These are phyloP conservation scores for Epichloe festucae DNA, from an alignment of 2,329 filamentous ascomycete genomes.

Conservation along the genomic window DNA sequence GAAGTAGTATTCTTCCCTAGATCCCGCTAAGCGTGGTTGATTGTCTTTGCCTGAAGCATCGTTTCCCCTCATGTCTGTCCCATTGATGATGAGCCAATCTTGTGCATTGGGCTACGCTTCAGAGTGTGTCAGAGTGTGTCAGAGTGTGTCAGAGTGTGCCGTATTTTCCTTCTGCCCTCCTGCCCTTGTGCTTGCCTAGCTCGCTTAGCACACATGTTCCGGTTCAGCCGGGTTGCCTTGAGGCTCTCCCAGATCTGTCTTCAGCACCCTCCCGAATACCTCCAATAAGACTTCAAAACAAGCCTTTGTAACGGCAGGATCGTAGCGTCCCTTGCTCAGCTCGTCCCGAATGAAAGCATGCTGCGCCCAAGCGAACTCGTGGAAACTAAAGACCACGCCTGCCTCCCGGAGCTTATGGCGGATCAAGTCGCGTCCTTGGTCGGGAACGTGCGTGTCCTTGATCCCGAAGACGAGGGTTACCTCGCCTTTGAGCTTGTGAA, in stretches of 20 bases:
- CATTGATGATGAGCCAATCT: neutral
- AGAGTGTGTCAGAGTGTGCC: too few relatives aligned
- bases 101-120: too few relatives aligned
- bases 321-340: constrained; percentile 84
- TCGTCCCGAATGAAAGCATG: constrained; percentile 93
- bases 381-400: constrained; percentile 64
- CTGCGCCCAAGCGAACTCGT: constrained; percentile 87
- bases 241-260: constrained; percentile 61
- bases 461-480: constrained; percentile 85
- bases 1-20: neutral
- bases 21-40: neutral
- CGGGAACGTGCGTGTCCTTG: constrained; percentile 79
- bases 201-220: constrained; percentile 55
- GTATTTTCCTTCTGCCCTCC: too few relatives aligned
- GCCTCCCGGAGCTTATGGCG: constrained; percentile 67
- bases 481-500: constrained; percentile 65
- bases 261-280: constrained; percentile 66
- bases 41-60: too few relatives aligned
- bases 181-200: too few relatives aligned
- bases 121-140: too few relatives aligned
- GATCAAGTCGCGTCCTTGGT: constrained; percentile 71
- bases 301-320: constrained; percentile 71
- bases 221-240: constrained; percentile 48
- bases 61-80: too few relatives aligned
- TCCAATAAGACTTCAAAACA: constrained; percentile 88